Evolutionary conservation across 2,329 filamentous ascomycete genomes (phyloP), one percentile per base, ranked within the genome.

Genomic region (Claviceps sp.): DNA sequence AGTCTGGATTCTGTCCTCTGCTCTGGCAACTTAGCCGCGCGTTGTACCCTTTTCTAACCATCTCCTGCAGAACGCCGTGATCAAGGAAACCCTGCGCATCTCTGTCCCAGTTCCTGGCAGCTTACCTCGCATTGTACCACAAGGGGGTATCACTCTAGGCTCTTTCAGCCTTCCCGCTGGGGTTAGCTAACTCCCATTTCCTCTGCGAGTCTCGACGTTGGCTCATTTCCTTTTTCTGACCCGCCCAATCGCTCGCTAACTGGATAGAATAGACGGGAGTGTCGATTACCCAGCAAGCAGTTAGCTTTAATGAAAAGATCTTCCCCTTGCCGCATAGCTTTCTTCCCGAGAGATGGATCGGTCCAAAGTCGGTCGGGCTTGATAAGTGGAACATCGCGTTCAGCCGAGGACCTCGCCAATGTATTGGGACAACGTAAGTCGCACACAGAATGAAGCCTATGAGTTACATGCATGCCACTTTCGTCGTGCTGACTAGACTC

Each of bases 331-430:
- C 46, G 3, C 9, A 26, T 6, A n/a, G 14, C 2, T 48, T 48
- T 14, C 17, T 23, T 7, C 46, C 46, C 5, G 46, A 48, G 40
- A 23, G 46, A 48, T 48, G 46, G 46, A 23, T 48, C 1, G 45
- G 45, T 14, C 29, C 26, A 39, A 20, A 39, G 13, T 13, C 34
- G 6, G 36, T n/a, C 13, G 36, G 36, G 3, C 45, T 48, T 8
- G 46, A 48, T n/a, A 48, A 48, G 20, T 48, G 46, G 46, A 48
- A 48, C 13, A 22, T 48, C 4, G 46, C 46, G 5, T 48, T 48
- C n/a, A 39, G 46, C 22, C 34, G 46, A 23, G 46, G 46, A 9
- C 36, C 46, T 29, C 46, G 46, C 20, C 46, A 48, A 23, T 48
- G 46, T 16, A 22, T 39, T 23, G 46, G 46, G 20, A 48, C 34